phyloP scores from a whole-genome alignment of 2,329 filamentous ascomycete genomes.

The Apiospora phragmitis region DNA sequence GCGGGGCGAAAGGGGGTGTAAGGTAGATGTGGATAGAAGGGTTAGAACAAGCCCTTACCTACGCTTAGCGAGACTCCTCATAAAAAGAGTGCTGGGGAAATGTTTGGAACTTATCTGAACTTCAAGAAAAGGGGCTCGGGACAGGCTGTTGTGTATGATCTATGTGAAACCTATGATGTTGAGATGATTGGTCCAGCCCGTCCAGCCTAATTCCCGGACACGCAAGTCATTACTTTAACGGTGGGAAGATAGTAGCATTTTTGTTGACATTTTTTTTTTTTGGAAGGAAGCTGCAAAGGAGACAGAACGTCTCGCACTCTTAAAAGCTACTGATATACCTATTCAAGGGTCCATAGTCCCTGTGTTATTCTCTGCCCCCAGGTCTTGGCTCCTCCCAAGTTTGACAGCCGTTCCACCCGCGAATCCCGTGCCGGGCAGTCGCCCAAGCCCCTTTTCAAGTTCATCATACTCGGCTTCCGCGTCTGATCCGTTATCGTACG shows the following conservation, averaged over 20 bases:
- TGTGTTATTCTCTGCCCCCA: neutral
- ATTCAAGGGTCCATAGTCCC: neutral
- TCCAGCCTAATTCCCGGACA: neutral
- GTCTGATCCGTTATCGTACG: too few relatives aligned
- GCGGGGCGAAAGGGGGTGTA: constrained; percentile 5
- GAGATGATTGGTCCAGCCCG: neutral
- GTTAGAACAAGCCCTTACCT: neutral
- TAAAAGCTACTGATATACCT: neutral
- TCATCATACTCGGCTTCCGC: too few relatives aligned
- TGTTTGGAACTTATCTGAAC: neutral
- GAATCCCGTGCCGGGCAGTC: too few relatives aligned
- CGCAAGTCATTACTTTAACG: neutral
- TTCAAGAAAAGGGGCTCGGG: neutral
- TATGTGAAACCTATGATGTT: neutral
- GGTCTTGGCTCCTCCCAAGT: neutral
- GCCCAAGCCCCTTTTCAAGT: neutral
- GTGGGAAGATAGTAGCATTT: neutral
- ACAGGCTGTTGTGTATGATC: neutral
- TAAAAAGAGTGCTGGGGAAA: neutral
- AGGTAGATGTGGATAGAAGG: neutral
- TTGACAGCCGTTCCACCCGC: neutral
- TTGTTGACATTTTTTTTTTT: too few relatives aligned
- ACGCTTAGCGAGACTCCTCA: neutral
- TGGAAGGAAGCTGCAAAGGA: too few relatives aligned
- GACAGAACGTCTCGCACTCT: too few relatives aligned